Conservation (phyloP, 257 asterid species). For the Datura wrightii region DNA sequence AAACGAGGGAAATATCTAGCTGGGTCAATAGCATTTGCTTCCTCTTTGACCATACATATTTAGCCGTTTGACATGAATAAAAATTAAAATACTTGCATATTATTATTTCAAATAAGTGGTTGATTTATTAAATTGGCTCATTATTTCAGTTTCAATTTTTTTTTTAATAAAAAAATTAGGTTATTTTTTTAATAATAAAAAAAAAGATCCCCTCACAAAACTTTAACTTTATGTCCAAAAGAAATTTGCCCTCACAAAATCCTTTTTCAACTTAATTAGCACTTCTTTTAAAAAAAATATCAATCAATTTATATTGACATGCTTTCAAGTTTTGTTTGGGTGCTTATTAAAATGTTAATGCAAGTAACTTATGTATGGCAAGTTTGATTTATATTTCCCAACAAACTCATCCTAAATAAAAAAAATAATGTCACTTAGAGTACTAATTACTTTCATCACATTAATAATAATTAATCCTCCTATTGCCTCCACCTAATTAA, state of each 20-base stretch:
- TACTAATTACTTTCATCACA: conserved; percentile 4
- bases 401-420: neutral
- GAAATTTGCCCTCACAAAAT: too few relatives aligned
- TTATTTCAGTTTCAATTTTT: neutral
- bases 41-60: neutral
- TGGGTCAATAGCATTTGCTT: conserved; percentile 7
- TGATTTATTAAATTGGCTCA: neutral
- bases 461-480: neutral
- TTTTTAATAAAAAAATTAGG: too few relatives aligned
- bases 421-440: conserved; percentile 1
- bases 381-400: conserved; percentile 18
- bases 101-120: neutral
- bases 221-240: neutral
- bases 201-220: neutral
- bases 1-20: neutral
- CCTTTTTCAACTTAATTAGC: too few relatives aligned
- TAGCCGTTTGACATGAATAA: neutral
- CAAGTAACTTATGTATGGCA: neutral
- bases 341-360: neutral
- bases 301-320: neutral
- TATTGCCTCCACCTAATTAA: neutral
- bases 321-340: neutral
- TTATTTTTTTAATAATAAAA: neutral
- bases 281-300: neutral
- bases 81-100: neutral